These are phyloP conservation scores for Pestalotiopsis sp. DNA, from an alignment of 2,329 filamentous ascomycete genomes.

Conservation along the genomic window DNA sequence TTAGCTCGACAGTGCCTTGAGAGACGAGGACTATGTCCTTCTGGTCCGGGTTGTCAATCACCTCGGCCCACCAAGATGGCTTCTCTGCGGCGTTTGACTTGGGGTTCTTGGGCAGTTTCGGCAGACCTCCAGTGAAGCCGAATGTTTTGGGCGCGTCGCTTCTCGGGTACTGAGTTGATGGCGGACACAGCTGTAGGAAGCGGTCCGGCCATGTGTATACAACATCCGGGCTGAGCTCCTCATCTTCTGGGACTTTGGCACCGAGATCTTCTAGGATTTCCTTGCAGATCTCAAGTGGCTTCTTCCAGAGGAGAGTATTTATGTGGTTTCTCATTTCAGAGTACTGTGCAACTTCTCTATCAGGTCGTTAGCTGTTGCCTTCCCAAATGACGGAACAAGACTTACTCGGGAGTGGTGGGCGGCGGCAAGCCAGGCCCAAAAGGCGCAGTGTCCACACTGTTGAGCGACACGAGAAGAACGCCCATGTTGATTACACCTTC, in stretches of 20 bases:
- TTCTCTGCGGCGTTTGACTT: neutral
- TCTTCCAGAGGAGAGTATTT: neutral
- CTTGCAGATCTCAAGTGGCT: neutral
- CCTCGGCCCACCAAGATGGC: slow-evolving; percentile 11
- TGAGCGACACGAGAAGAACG: slow-evolving; percentile 7
- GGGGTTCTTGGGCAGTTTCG: neutral
- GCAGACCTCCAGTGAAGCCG: slow-evolving; percentile 1
- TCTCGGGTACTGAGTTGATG: slow-evolving; percentile 9
- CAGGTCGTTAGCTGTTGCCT: neutral
- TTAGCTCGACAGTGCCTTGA: slow-evolving; percentile 35
- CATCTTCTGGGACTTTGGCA: neutral
- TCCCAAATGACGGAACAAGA: neutral
- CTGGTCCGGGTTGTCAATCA: neutral
- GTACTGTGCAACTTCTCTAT: slow-evolving; percentile 12
- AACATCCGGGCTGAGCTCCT: neutral
- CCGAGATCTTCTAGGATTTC: slow-evolving; percentile 9
- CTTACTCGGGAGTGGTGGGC: slow-evolving; percentile 9
- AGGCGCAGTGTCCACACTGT: slow-evolving; percentile 11
- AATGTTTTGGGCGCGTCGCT: slow-evolving; percentile 14
- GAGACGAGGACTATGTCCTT: slow-evolving; percentile 38
- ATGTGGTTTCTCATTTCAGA: slow-evolving; percentile 7
- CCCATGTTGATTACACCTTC: slow-evolving; percentile 11
- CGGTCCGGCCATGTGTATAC: slow-evolving; percentile 13
- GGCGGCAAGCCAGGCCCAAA: slow-evolving; percentile 9
- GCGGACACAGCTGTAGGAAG: slow-evolving; percentile 15